Conservation (phyloP, 495 filamentous ascomycete genomes). For the Daldinia decipiens region DNA sequence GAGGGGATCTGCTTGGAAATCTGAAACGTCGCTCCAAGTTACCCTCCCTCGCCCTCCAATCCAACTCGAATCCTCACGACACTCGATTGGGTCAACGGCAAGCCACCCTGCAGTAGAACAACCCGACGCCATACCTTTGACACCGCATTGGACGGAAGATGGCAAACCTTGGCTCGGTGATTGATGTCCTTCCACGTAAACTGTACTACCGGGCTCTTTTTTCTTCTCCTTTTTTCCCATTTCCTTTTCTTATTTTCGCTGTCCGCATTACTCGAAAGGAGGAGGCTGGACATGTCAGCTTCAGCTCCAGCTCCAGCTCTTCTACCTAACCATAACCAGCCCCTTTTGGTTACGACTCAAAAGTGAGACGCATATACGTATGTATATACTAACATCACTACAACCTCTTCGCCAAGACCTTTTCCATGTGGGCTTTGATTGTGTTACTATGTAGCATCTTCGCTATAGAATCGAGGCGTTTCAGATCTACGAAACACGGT, state of each 20-base stretch:
- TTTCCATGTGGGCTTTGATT: slow-evolving; percentile 2
- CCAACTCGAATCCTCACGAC: slow-evolving; percentile 26
- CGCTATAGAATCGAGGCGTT: slow-evolving; percentile 26
- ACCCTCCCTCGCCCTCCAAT: slow-evolving; percentile 26
- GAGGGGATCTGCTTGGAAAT: slow-evolving; percentile 42
- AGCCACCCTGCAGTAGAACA: slow-evolving; percentile 38
- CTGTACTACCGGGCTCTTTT: slow-evolving; percentile 23
- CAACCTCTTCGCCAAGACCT: slow-evolving; percentile 15
- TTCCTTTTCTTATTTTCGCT: background rate
- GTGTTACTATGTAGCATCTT: slow-evolving; percentile 12
- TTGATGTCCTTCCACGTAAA: slow-evolving; percentile 39
- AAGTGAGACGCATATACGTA: background rate
- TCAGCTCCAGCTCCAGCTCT: no score
- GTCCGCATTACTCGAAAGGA: slow-evolving; percentile 13
- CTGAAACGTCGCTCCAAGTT: slow-evolving; percentile 44
- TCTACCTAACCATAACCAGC: no score
- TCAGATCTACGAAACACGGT: slow-evolving; percentile 18
- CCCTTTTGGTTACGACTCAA: no score
- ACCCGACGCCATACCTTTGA: slow-evolving; percentile 20
- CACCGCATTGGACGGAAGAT: slow-evolving; percentile 2
- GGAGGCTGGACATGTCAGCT: slow-evolving; percentile 27
- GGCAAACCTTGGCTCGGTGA: slow-evolving; percentile 35
- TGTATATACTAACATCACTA: background rate
- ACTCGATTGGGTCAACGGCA: slow-evolving; percentile 31
- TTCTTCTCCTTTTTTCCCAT: background rate